Conservation (phyloP, 345 rosid species). For the Euclidium syriacum region DNA sequence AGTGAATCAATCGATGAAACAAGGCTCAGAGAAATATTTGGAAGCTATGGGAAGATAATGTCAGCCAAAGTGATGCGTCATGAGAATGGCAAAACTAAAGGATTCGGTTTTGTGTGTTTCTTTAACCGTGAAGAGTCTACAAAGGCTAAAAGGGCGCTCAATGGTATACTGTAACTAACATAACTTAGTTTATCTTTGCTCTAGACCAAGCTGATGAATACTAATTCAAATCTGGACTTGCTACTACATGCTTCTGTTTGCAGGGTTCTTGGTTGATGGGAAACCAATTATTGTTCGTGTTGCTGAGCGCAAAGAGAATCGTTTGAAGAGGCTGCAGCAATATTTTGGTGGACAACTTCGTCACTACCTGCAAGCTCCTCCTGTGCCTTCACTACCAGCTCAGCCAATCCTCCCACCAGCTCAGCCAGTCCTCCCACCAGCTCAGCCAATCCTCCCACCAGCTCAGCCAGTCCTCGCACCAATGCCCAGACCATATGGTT, state of each 20-base stretch:
- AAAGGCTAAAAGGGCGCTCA: constrained; percentile 39
- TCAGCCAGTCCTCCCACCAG: neutral
- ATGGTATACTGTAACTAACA: constrained; percentile 38
- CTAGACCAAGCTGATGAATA: neutral
- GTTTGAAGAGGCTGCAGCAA: constrained; percentile 32
- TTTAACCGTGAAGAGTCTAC: constrained; percentile 56
- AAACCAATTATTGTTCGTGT: constrained; percentile 47
- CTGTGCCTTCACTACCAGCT: constrained; percentile 21
- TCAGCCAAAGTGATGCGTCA: constrained; percentile 56
- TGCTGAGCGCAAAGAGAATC: constrained; percentile 56
- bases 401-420: constrained; percentile 4
- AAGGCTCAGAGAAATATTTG: constrained; percentile 40
- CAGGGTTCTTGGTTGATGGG: constrained; percentile 46
- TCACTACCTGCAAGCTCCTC: constrained; percentile 8
- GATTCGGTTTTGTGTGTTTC: constrained; percentile 78
- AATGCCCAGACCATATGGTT: constrained; percentile 20
- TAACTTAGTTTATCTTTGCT: neutral
- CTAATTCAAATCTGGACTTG: constrained; percentile 2
- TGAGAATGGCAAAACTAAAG: constrained; percentile 49
- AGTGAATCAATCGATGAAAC: constrained; percentile 40
- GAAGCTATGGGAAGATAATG: constrained; percentile 44
- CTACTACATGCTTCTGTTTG: neutral
- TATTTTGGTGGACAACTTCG: neutral
- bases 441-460: constrained; percentile 17
- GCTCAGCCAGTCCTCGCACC: neutral